These are phyloP conservation scores for Boletus sp. DNA, from an alignment of 1,284 basidiomycete genomes.

Conservation along the genomic window DNA sequence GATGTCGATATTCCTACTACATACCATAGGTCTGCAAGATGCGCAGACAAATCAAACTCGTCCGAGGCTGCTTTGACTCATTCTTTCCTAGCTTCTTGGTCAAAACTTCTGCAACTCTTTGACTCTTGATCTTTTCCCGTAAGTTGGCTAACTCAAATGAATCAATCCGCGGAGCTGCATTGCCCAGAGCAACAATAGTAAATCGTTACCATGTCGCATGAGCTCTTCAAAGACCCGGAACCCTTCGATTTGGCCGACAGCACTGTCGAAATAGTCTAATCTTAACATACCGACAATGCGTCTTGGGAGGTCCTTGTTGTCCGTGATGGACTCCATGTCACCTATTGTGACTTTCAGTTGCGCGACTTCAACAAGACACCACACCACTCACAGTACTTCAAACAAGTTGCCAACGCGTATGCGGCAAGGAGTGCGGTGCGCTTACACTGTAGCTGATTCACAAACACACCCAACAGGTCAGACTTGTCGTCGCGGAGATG, in stretches of 20 bases:
- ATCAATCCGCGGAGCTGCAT: conserved; percentile 4
- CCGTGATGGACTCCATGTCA: conserved; percentile 22
- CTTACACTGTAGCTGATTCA: conserved; percentile 13
- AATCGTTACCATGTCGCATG: conserved; percentile 27
- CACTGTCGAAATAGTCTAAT: conserved; percentile 34
- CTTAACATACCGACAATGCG: conserved; percentile 29
- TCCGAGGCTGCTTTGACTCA: conserved; percentile 23
- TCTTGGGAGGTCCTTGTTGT: conserved; percentile 15
- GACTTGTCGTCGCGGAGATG: not conserved
- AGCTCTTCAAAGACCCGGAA: conserved; percentile 34
- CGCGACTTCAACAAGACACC: fast-evolving
- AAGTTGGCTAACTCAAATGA: conserved; percentile 20
- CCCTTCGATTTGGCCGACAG: conserved; percentile 32
- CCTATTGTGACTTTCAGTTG: conserved; percentile 10
- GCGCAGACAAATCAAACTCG: conserved; percentile 28
- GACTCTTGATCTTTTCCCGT: conserved; percentile 18
- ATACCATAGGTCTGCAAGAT: conserved; percentile 28
- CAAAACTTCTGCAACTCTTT: conserved; percentile 23
- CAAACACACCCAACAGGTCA: conserved; percentile 5
- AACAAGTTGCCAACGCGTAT: conserved; percentile 12
- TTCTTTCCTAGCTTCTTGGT: conserved; percentile 21
- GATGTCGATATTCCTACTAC: not conserved
- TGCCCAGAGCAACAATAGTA: too few species aligned
- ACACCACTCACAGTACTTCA: conserved; percentile 15
- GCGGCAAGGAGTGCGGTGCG: conserved; percentile 15